Conservation (phyloP, 192 early-diverging fungal genomes). For the Umbelopsis vinacea region DNA sequence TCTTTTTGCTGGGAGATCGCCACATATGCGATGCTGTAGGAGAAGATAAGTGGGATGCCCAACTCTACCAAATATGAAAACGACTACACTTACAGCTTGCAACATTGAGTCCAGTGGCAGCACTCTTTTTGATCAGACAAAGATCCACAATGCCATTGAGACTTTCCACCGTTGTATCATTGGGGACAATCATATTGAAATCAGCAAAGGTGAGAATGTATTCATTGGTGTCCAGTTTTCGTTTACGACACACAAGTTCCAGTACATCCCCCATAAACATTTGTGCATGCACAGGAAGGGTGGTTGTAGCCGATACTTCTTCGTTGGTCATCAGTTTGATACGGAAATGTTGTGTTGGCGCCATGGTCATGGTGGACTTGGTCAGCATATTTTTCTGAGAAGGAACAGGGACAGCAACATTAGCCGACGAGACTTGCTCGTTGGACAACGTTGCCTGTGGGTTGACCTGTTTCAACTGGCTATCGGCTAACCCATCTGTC, state of each 20-base stretch:
- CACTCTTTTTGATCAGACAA: conserved; percentile 70
- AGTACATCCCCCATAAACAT: conserved; percentile 83
- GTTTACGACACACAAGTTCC: conserved; percentile 83
- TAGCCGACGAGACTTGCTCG: conserved; percentile 26
- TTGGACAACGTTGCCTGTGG: neutral
- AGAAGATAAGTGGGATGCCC: no score
- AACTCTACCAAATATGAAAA: no score
- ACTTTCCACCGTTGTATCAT: conserved; percentile 78
- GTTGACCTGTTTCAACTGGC: neutral
- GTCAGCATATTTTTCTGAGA: conserved; percentile 44
- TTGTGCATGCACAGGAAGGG: conserved; percentile 73
- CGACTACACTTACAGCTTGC: conserved; percentile 44
- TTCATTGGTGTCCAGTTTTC: conserved; percentile 82
- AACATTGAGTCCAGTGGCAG: conserved; percentile 31
- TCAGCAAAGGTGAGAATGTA: conserved; percentile 89
- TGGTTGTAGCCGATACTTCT: conserved; percentile 91
- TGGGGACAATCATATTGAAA: conserved; percentile 70
- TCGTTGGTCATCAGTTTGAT: conserved; percentile 56
- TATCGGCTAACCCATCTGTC: neutral
- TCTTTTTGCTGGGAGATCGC: conserved; percentile 45
- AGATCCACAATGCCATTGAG: conserved; percentile 66
- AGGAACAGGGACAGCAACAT: conserved; percentile 42
- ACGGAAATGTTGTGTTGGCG: conserved; percentile 49
- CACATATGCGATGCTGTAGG: conserved; percentile 33
- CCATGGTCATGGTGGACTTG: conserved; percentile 45